Evolutionary conservation across 768 basidiomycete species (phyloP).

Genomic region (Chiua virens): DNA sequence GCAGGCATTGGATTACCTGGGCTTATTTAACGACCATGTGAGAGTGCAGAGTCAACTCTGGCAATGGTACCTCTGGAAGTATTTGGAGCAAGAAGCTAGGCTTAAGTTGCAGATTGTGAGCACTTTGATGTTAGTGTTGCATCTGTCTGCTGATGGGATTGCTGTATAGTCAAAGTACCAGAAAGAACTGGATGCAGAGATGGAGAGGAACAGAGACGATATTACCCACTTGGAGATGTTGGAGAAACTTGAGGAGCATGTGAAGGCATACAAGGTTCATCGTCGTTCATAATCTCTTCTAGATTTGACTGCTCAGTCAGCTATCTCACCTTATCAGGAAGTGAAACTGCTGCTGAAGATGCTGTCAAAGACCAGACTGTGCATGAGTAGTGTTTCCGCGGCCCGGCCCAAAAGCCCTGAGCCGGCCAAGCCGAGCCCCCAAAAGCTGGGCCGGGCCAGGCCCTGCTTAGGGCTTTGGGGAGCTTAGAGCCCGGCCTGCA

Average conservation of each 20-base stretch:
- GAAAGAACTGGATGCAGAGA: constrained; percentile 66
- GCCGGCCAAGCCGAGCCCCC: no score
- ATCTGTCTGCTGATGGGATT: neutral
- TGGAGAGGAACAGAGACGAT: constrained; percentile 75
- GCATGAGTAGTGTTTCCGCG: no score
- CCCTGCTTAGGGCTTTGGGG: no score
- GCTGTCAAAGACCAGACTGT: constrained; percentile 80
- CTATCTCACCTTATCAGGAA: constrained; percentile 46
- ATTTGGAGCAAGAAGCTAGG: constrained; percentile 59
- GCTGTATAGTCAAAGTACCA: constrained; percentile 51
- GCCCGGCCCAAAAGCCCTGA: no score
- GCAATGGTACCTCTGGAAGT: constrained; percentile 81
- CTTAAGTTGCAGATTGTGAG: constrained; percentile 61
- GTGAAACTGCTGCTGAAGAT: constrained; percentile 66
- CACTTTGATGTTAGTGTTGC: constrained; percentile 2
- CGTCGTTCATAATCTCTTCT: neutral
- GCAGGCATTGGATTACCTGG: constrained; percentile 85
- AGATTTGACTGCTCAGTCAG: neutral
- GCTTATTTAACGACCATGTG: constrained; percentile 78
- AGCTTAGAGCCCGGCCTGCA: no score
- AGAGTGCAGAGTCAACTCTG: constrained; percentile 72
- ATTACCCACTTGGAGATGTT: constrained; percentile 72
- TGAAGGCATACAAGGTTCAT: constrained; percentile 67
- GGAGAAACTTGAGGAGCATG: constrained; percentile 61
- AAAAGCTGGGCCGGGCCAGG: no score